Evolutionary conservation across 2,329 filamentous ascomycete species (phyloP), one percentile per base, ranked within the genome.

Genomic region (Ascosphaera aggregata): DNA sequence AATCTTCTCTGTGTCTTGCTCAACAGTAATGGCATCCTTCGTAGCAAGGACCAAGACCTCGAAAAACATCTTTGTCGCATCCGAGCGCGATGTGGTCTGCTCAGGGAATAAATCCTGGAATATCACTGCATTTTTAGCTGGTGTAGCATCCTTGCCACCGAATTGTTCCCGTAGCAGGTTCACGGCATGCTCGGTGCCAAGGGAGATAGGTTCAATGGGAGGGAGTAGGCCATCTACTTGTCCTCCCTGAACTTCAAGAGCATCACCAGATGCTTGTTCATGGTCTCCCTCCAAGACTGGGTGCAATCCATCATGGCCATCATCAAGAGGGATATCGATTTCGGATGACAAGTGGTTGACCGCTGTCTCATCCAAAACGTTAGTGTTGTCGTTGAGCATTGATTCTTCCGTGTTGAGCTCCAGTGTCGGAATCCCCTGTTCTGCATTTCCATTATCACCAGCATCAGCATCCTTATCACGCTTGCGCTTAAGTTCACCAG

Each of bases 21-120:
- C 86, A 18, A 95, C 82, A 60, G 93, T 93, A 60, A 98, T 80
- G 19, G 89, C 89, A 54, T 98, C 89, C 62, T 98, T 98, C 34
- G 89, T 98, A 3, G 86, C 89, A 36, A 98, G 67, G 2, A 98
- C 89, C 18, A 98, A 66, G 40, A 89, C 77, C 60, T 98, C 89
- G 50, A 98, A 98, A 63, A 98, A 98, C 84, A 98, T 94, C 67
- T 94, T 94, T 34, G 89, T 98, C 0, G 89, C 89, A 50, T 95
- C 89, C 7, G 79, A 78, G 56, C 81, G 80, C 46, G 70, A 82
- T 1, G 86, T 86, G 43, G 69, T 71, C 45, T 67, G 62, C 58
- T 92, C 81, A 0, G 89, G 89, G 24, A 94, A 68, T 37, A 98
- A 67, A 42, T 92, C 79, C 50, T 94, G 86, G 65, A 98, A 94